Evolutionary conservation across 2,329 filamentous ascomycete genomes (phyloP).

Genomic region (Sarocladium kiliense): DNA sequence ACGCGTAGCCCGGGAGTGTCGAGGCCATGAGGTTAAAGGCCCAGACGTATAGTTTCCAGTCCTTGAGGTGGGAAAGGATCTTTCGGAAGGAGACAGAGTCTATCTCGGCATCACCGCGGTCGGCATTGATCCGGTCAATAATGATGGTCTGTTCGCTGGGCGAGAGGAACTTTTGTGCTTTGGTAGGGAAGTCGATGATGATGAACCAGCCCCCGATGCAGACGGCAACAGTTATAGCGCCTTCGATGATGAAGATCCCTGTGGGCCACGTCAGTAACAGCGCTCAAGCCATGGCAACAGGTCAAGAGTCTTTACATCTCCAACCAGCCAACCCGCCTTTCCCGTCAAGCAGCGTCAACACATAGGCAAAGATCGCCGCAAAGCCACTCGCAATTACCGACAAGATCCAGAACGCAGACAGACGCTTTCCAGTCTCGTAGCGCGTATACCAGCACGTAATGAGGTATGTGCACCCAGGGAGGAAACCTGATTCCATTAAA

Average conservation of each 20-base stretch:
- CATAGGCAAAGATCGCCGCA: background rate
- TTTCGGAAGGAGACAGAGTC: conserved; percentile 18
- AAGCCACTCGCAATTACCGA: conserved; percentile 1
- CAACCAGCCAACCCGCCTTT: background rate
- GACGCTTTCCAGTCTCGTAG: background rate
- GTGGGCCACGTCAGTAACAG: background rate
- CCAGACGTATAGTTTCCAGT: conserved; percentile 31
- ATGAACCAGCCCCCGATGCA: conserved; percentile 1
- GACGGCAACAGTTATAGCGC: background rate
- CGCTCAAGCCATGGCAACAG: background rate
- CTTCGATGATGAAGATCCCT: conserved; percentile 9
- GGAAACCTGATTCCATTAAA: background rate
- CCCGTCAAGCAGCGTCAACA: conserved; percentile 1
- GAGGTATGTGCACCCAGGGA: background rate
- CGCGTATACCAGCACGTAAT: conserved; percentile 2
- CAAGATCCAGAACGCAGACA: conserved; percentile 1
- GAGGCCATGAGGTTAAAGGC: conserved; percentile 26
- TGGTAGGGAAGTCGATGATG: conserved; percentile 2
- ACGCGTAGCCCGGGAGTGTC: conserved; percentile 13
- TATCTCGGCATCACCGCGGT: conserved; percentile 15
- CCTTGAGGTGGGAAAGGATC: conserved; percentile 22
- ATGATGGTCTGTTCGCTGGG: conserved; percentile 20
- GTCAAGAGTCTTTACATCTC: background rate
- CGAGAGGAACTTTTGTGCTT: background rate
- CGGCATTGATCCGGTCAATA: conserved; percentile 26